A percentile compares a stretch with the other conserved stretches of the same genome.
Evolutionary conservation across 495 filamentous ascomycete species (phyloP).

Genomic region (Penicillium paxilli): DNA sequence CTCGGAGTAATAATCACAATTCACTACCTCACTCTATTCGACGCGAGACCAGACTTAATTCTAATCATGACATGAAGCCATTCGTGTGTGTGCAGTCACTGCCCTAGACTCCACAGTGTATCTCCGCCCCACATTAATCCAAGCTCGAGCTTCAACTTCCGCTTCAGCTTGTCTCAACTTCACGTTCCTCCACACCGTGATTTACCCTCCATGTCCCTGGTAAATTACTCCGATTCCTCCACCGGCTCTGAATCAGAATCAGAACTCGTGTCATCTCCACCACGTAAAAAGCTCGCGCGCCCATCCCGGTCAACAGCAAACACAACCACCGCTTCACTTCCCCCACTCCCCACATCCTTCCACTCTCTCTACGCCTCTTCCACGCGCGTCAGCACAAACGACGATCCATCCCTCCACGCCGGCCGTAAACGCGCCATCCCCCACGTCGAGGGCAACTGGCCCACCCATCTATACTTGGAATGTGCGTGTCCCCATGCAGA

Average conservation of each 20-base stretch:
- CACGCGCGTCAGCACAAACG: constrained; percentile 68
- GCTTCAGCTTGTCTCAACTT: neutral
- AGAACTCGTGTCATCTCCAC: constrained; percentile 20
- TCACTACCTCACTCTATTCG: too few relatives aligned
- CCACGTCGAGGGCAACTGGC: constrained; percentile 89
- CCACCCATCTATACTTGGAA: constrained; percentile 89
- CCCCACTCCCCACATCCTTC: constrained; percentile 80
- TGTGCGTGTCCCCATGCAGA: too few relatives aligned
- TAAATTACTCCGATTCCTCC: constrained; percentile 77
- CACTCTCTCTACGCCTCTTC: constrained; percentile 85
- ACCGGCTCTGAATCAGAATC: constrained; percentile 56
- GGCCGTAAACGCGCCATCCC: constrained; percentile 79
- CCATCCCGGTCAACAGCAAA: constrained; percentile 28
- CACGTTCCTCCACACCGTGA: neutral
- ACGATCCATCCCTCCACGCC: constrained; percentile 82
- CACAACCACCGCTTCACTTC: constrained; percentile 25
- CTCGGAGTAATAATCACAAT: too few relatives aligned
- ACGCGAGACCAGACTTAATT: too few relatives aligned
- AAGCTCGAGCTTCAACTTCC: neutral
- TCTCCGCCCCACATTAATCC: neutral
- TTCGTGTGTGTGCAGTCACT: too few relatives aligned
- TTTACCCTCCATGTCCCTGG: constrained; percentile 53
- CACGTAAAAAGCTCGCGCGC: constrained; percentile 23
- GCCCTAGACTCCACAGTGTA: too few relatives aligned
- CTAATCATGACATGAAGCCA: too few relatives aligned